These are phyloP conservation scores for Aspergillus novofumigatus DNA, from an alignment of 2,329 filamentous ascomycete species.

Conservation along the genomic window DNA sequence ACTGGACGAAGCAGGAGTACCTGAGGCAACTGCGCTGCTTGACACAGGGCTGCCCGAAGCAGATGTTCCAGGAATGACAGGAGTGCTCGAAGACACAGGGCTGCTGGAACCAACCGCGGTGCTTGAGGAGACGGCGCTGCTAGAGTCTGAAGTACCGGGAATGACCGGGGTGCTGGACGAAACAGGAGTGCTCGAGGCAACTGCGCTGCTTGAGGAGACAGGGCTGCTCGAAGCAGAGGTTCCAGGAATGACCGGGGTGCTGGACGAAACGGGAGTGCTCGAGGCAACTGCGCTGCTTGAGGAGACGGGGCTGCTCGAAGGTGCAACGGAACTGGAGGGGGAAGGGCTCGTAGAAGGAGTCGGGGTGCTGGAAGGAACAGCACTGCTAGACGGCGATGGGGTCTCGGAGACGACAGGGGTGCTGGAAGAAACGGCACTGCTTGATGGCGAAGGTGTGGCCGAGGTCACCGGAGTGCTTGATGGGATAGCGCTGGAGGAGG, in stretches of 20 bases:
- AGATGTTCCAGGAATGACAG: neutral
- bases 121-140: constrained; percentile 1
- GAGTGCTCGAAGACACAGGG: neutral
- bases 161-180: neutral
- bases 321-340: neutral
- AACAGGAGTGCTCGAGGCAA: constrained; percentile 7
- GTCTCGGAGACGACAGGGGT: neutral
- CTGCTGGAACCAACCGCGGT: neutral
- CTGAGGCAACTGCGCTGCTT: constrained; percentile 1
- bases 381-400: neutral
- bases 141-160: neutral
- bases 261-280: neutral
- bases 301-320: constrained; percentile 8
- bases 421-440: neutral
- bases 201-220: constrained; percentile 1
- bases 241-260: neutral
- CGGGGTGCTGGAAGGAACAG: constrained; percentile 8
- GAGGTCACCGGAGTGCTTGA: constrained; percentile 5
- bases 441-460: neutral
- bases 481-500: constrained; percentile 10
- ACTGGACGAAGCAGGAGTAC: constrained; percentile 1
- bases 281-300: constrained; percentile 6
- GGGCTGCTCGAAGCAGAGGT: neutral
- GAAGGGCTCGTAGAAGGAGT: neutral
- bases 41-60: constrained; percentile 1